These are phyloP conservation scores for Ophiosphaerella herpotricha DNA, from an alignment of 2,329 filamentous ascomycete genomes.

Conservation along the genomic window DNA sequence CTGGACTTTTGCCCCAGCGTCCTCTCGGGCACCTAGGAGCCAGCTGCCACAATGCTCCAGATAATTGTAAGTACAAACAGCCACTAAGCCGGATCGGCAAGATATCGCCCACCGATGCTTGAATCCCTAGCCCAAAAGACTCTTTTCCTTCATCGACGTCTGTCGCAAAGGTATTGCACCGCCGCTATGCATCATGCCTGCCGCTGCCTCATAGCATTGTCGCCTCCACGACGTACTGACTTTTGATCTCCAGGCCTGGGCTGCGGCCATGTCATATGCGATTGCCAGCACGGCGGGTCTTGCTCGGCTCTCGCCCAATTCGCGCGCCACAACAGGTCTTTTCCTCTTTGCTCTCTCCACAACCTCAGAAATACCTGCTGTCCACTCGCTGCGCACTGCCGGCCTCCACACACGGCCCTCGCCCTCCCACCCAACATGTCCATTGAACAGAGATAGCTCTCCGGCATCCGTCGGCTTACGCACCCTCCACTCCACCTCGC, in stretches of 20 bases:
- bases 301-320: slow-evolving; percentile 23
- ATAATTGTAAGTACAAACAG: slow-evolving; percentile 27
- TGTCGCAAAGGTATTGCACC: slow-evolving; percentile 29
- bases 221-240: slow-evolving; percentile 23
- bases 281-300: slow-evolving; percentile 32
- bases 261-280: slow-evolving; percentile 45
- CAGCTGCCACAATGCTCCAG: slow-evolving; percentile 18
- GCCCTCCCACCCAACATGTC: slow-evolving; percentile 34
- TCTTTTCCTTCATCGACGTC: slow-evolving; percentile 26
- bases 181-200: slow-evolving; percentile 19
- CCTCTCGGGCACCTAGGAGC: neutral
- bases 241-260: slow-evolving; percentile 32
- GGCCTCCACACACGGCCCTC: slow-evolving; percentile 15
- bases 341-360: slow-evolving; percentile 39
- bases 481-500: slow-evolving; percentile 37
- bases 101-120: slow-evolving; percentile 32
- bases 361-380: slow-evolving; percentile 30
- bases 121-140: slow-evolving; percentile 36
- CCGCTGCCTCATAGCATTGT: slow-evolving; percentile 7
- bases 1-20: neutral
- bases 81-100: slow-evolving; percentile 37
- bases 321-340: slow-evolving; percentile 33
- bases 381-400: slow-evolving; percentile 24
- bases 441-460: slow-evolving; percentile 34
- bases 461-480: slow-evolving; percentile 35